These are phyloP conservation scores for Trichoderma harzianum DNA, from an alignment of 2,329 filamentous ascomycete species.

Conservation along the genomic window DNA sequence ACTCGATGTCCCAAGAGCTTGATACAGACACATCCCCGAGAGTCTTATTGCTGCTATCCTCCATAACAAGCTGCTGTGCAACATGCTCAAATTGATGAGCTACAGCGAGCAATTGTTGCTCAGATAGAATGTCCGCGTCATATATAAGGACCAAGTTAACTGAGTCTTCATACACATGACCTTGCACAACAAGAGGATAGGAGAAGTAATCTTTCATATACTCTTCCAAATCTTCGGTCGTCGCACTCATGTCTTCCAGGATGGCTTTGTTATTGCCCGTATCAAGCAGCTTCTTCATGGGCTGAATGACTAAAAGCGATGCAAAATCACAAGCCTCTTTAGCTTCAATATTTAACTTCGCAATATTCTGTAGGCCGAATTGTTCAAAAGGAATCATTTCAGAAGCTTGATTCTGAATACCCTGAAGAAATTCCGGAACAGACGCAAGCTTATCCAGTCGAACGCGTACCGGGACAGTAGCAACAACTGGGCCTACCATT, in stretches of 20 bases:
- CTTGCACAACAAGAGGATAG: constrained; percentile 14
- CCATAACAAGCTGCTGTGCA: constrained; percentile 1
- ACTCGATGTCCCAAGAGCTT: neutral
- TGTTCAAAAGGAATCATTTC: constrained; percentile 25
- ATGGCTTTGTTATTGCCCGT: neutral
- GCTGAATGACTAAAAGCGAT: constrained; percentile 23
- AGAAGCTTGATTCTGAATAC: constrained; percentile 19
- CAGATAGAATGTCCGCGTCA: neutral
- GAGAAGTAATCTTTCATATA: constrained; percentile 7
- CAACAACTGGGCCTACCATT: constrained; percentile 24
- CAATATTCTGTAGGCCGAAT: constrained; percentile 26
- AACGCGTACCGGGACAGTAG: constrained; percentile 20
- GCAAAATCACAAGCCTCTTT: constrained; percentile 23
- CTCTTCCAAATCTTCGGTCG: neutral
- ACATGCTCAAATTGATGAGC: constrained; percentile 14
- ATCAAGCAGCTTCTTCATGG: constrained; percentile 8
- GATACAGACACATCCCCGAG: constrained; percentile 2
- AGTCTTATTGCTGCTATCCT: neutral
- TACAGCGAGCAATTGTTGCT: neutral
- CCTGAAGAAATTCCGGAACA: constrained; percentile 4
- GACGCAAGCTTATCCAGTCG: neutral
- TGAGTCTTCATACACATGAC: neutral
- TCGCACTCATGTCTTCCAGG: neutral
- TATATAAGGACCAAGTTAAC: constrained; percentile 12
- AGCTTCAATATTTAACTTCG: constrained; percentile 19